Conservation (phyloP, 257 asterid species). For the Salvia miltiorrhiza region DNA sequence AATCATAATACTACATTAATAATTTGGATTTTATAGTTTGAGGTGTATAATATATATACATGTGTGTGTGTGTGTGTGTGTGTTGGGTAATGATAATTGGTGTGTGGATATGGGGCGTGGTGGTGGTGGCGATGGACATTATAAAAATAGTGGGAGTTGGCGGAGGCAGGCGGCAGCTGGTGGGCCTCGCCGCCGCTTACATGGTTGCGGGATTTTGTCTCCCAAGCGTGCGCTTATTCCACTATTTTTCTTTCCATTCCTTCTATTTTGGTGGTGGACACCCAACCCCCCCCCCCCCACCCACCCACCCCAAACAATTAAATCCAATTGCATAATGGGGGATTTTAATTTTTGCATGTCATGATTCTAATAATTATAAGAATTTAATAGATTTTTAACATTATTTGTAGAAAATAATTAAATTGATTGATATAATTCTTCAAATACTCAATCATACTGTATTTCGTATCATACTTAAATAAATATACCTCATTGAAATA, state of each 20-base stretch:
- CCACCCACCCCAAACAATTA: background rate
- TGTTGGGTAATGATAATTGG: background rate
- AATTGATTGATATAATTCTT: too few species aligned
- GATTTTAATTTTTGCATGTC: too few species aligned
- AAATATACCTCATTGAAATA: too few species aligned
- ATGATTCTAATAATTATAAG: too few species aligned
- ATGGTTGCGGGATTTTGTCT: slow-evolving; percentile 5
- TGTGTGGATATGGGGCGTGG: slow-evolving; percentile 19
- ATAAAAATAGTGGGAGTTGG: slow-evolving; percentile 21
- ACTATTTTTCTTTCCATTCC: background rate
- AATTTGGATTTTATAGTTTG: too few species aligned
- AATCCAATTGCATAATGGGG: too few species aligned
- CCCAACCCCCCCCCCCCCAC: slow-evolving; percentile 20
- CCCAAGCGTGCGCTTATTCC: slow-evolving; percentile 56
- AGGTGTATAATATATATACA: too few species aligned
- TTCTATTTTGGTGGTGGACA: slow-evolving; percentile 22
- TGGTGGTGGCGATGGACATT: background rate
- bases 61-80: too few species aligned
- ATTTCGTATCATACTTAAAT: too few species aligned
- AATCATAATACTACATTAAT: too few species aligned
- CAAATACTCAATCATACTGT: too few species aligned
- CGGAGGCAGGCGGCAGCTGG: slow-evolving; percentile 36
- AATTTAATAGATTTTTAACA: too few species aligned
- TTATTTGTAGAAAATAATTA: background rate
- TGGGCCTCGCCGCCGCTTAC: slow-evolving; percentile 28